Evolutionary conservation across 192 early-diverging fungal species (phyloP).

Genomic region (Nowakowskiella sp.): DNA sequence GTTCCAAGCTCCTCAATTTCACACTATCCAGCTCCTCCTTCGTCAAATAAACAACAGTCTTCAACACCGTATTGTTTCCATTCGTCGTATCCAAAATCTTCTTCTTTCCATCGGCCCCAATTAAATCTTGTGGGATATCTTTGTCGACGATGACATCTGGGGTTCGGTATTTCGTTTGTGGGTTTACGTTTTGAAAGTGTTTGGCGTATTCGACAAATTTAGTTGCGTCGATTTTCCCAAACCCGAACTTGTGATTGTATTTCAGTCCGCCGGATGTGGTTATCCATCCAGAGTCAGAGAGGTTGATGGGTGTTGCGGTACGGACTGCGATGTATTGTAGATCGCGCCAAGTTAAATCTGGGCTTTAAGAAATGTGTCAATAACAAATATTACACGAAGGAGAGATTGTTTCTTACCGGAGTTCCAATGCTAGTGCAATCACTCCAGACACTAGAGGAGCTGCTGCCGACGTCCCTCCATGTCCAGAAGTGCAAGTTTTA

Average conservation of each 20-base stretch:
- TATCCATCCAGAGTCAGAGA: slow-evolving; percentile 66
- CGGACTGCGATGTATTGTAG: slow-evolving; percentile 78
- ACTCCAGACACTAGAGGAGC: slow-evolving; percentile 89
- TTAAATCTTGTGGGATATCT: slow-evolving; percentile 41
- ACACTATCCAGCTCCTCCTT: slow-evolving; percentile 34
- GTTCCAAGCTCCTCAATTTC: slow-evolving; percentile 61
- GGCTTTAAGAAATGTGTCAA: slow-evolving; percentile 59
- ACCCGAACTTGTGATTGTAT: slow-evolving; percentile 92
- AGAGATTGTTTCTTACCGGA: slow-evolving; percentile 26
- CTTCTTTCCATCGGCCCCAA: slow-evolving; percentile 1
- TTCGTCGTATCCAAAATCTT: slow-evolving; percentile 4
- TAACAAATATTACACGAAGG: neutral
- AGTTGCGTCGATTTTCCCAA: slow-evolving; percentile 82
- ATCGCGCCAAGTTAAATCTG: slow-evolving; percentile 95
- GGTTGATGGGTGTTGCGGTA: slow-evolving; percentile 65
- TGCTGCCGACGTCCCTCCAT: slow-evolving; percentile 93
- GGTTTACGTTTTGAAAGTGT: slow-evolving; percentile 50
- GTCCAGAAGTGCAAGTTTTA: slow-evolving; percentile 61
- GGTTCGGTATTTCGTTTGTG: slow-evolving; percentile 53
- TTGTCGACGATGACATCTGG: slow-evolving; percentile 30
- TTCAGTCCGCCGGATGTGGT: slow-evolving; percentile 56
- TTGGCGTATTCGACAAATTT: slow-evolving; percentile 72
- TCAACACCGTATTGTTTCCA: slow-evolving; percentile 10
- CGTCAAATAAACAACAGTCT: slow-evolving; percentile 33
- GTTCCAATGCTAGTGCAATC: slow-evolving; percentile 69